These are phyloP conservation scores for Aspergillus pseudotamarii DNA, from an alignment of 2,329 filamentous ascomycete genomes.

Conservation along the genomic window DNA sequence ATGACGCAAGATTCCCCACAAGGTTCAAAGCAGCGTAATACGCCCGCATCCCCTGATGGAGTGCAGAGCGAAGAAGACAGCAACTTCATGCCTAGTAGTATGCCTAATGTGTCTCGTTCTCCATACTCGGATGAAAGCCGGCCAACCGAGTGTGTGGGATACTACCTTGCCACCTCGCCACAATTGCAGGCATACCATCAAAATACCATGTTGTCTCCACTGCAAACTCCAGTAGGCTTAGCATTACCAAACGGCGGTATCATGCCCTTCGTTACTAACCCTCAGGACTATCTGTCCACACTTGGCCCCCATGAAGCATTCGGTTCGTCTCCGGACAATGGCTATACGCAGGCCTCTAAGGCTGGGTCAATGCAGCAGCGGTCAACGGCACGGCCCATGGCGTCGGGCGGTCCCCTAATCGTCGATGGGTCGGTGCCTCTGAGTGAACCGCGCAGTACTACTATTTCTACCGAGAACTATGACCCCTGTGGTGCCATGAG, in stretches of 20 bases:
- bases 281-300: conserved; percentile 37
- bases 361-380: conserved; percentile 25
- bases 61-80: conserved; percentile 38
- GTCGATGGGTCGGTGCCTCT: conserved; percentile 50
- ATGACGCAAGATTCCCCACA: conserved; percentile 36
- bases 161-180: conserved; percentile 49
- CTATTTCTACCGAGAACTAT: conserved; percentile 36
- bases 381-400: conserved; percentile 30
- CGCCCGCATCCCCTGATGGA: conserved; percentile 37
- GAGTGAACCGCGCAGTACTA: conserved; percentile 36
- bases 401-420: conserved; percentile 45
- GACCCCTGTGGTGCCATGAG: conserved; percentile 41
- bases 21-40: conserved; percentile 32
- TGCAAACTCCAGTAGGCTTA: conserved; percentile 42
- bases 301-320: conserved; percentile 28
- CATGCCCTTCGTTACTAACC: conserved; percentile 34
- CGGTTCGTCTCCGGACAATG: conserved; percentile 27
- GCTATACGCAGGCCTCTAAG: conserved; percentile 24
- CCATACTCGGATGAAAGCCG: conserved; percentile 42
- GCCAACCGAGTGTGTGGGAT: conserved; percentile 48
- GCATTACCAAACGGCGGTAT: conserved; percentile 43
- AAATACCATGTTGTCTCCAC: conserved; percentile 40
- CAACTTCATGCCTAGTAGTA: conserved; percentile 32
- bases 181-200: conserved; percentile 47
- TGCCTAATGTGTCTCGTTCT: conserved; percentile 36